phyloP scores from a whole-genome alignment of 768 basidiomycete species.

The Tylopilus vinaceipallidus region DNA sequence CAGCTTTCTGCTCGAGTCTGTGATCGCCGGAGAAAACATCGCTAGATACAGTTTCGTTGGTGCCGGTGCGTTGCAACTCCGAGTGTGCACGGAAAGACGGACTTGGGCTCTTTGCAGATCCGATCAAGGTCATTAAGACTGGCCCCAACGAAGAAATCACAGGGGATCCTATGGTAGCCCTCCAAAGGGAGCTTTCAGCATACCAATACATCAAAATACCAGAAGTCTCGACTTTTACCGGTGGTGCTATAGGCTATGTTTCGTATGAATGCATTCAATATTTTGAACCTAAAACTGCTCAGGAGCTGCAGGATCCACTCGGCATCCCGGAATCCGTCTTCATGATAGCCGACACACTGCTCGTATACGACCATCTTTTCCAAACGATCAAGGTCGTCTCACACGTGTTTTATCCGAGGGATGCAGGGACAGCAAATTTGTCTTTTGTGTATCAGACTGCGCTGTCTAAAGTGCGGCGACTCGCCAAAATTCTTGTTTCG shows the following conservation, averaged over 20 bases:
- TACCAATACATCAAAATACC: conserved; percentile 92
- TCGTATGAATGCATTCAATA: conserved; percentile 95
- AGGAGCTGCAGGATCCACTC: conserved; percentile 71
- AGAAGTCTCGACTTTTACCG: conserved; percentile 91
- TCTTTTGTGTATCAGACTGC: conserved; percentile 88
- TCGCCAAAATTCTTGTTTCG: conserved; percentile 68
- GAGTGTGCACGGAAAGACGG: neutral
- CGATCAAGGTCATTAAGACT: conserved; percentile 86
- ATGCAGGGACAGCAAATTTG: conserved; percentile 63
- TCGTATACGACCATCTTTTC: conserved; percentile 96
- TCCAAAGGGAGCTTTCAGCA: conserved; percentile 82
- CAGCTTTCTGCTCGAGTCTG: conserved; percentile 93
- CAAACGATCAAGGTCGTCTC: conserved; percentile 95
- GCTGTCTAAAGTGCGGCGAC: conserved; percentile 72
- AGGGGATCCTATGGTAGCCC: conserved; percentile 83
- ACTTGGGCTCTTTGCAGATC: conserved; percentile 54
- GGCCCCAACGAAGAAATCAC: conserved; percentile 79
- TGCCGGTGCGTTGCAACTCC: conserved; percentile 58
- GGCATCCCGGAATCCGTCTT: conserved; percentile 94
- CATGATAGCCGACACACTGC: conserved; percentile 94
- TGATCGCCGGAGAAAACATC: conserved; percentile 85
- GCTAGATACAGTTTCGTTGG: conserved; percentile 97
- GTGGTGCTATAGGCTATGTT: conserved; percentile 97
- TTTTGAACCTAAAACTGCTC: conserved; percentile 92
- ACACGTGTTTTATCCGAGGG: conserved; percentile 84